Evolutionary conservation across 2,329 filamentous ascomycete genomes (phyloP).

Genomic region (Aspergillus tamarii): DNA sequence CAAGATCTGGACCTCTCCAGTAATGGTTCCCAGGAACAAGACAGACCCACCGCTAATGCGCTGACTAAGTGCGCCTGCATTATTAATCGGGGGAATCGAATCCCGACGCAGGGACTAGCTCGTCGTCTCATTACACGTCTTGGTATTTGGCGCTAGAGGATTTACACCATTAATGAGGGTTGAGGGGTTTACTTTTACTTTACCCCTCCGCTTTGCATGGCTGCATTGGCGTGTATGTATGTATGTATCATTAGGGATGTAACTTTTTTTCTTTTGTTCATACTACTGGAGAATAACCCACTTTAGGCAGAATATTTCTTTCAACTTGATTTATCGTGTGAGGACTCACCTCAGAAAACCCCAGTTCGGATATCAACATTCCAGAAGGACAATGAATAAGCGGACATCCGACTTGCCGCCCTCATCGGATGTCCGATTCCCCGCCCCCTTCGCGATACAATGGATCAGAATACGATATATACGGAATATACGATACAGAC

Average conservation of each 20-base stretch:
- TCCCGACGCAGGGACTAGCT: constrained; percentile 3
- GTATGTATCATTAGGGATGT: not conserved
- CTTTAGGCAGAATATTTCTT: not conserved
- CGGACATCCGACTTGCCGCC: not conserved
- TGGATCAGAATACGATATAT: not conserved
- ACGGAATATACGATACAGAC: not conserved
- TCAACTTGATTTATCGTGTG: not conserved
- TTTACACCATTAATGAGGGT: not conserved
- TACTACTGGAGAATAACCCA: not conserved
- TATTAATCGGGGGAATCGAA: constrained; percentile 3
- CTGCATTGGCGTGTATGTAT: not conserved
- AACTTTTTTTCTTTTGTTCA: not conserved
- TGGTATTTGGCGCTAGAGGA: not conserved
- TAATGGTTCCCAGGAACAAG: not conserved
- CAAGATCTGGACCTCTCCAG: constrained; percentile 1
- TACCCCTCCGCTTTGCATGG: not conserved
- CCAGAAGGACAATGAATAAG: not conserved
- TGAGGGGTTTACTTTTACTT: not conserved
- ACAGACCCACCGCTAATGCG: not conserved
- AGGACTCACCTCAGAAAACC: not conserved
- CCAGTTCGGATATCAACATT: not conserved
- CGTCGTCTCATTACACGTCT: constrained; percentile 1
- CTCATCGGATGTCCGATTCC: not conserved
- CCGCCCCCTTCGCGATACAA: not conserved
- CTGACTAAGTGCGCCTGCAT: not conserved